Evolutionary conservation across 768 basidiomycete species (phyloP), one percentile per base, ranked within the genome.

Genomic region (Naganishia vishniacii): DNA sequence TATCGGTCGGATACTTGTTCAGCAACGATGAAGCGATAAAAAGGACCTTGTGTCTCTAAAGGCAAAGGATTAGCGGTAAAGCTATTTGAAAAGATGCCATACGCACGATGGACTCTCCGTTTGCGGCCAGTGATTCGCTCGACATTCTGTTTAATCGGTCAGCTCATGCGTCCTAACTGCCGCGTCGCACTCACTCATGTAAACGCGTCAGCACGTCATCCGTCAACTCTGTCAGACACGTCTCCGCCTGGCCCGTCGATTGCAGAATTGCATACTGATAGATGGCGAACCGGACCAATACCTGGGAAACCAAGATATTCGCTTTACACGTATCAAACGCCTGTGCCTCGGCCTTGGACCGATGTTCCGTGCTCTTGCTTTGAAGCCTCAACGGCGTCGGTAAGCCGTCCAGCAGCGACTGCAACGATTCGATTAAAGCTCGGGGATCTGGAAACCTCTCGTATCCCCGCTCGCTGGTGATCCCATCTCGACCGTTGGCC

Each of bases 271-370:
- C 42, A 60, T 75, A 68, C 49, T 75, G 73, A 4, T 73, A 69
- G 20, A 75, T 67, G 13, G 72, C 74, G 18, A 75, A 67, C 26
- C 74, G 65, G 40, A 73, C 71, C 25, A 75, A 64, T 31, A 72
- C 70, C 51, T 74, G 72, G 6, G 73, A 74, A 9, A 76, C 75
- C 15, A 74, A 65, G 25, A 76, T 73, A 51, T 76, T 76, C 5
- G 42, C 69, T 66, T 64, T 74, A 70, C 51, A 72, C 53, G 59
- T 70, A 65, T 62, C 69, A 69, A 37, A 64, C 32, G 34, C 61
- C 61, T 26, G 70, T 65, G 16, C 67, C 64, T 42, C 68, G 60
- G 25, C 66, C 44, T 28, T 64, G 65, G 56, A 72, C 66, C 41
- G 70, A 37, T 61, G 73, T 69, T 56, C 72, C 64, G 7, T 61